Percentiles rank a stretch among this genome's conserved stretches.
phyloP scores from a whole-genome alignment of 441 rosid genomes.

The Pelargonium cotyledonis region DNA sequence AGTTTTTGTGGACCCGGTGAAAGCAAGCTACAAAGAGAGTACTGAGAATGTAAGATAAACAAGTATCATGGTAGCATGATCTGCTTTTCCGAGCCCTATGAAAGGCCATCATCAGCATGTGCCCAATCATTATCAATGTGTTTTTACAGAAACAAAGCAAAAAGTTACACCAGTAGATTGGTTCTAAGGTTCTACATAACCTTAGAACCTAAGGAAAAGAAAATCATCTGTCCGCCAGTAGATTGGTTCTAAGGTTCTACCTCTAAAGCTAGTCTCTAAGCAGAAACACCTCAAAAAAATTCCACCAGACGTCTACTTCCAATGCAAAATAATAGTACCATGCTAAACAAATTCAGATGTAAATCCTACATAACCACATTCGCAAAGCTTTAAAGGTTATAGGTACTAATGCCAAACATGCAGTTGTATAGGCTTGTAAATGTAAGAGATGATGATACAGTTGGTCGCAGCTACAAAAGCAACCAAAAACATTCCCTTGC shows the following conservation, averaged over 20 bases:
- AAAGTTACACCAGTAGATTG: background rate
- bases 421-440: background rate
- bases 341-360: background rate
- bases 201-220: background rate
- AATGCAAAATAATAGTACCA: background rate
- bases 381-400: background rate
- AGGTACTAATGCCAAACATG: background rate
- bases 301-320: background rate
- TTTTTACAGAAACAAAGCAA: background rate
- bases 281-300: background rate
- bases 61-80: background rate
- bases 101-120: background rate
- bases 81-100: background rate
- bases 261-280: background rate
- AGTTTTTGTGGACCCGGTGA: conserved; percentile 70
- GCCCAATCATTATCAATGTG: background rate
- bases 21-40: conserved; percentile 44
- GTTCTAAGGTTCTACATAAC: background rate
- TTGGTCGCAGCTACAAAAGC: background rate
- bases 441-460: background rate
- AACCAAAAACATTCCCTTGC: background rate
- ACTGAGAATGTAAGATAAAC: background rate
- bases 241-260: background rate
- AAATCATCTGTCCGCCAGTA: background rate
- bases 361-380: background rate